Conservation (phyloP, 2,329 filamentous ascomycete species). For the Davidsoniella australis region DNA sequence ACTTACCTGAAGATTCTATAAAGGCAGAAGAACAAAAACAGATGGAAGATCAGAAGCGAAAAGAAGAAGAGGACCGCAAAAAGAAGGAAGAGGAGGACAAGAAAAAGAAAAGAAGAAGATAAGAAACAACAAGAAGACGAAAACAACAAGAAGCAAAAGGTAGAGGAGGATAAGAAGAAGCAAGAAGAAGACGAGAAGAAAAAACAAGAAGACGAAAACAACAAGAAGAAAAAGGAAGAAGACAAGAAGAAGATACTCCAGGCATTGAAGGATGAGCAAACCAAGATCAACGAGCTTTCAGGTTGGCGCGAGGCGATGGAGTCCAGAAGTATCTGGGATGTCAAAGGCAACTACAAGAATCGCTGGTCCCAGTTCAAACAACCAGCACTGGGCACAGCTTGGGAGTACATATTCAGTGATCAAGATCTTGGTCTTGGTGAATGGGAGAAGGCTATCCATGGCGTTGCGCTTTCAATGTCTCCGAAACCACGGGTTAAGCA, state of each 20-base stretch:
- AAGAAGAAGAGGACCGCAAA: neutral
- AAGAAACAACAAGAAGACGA: neutral
- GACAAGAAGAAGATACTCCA: neutral
- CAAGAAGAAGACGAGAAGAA: conserved; percentile 15
- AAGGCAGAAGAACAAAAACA: neutral
- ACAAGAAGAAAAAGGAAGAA: neutral
- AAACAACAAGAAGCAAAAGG: neutral
- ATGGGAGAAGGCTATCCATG: too few species aligned
- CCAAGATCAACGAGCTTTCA: neutral
- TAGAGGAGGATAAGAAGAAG: neutral
- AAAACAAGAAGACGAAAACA: neutral
- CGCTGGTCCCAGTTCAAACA: conserved; percentile 1
- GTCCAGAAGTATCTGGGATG: neutral
- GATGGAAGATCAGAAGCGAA: neutral
- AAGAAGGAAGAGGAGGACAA: neutral
- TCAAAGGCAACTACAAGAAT: neutral
- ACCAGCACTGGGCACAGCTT: too few species aligned
- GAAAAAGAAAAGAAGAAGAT: conserved; percentile 15
- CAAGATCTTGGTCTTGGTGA: too few species aligned
- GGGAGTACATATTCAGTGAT: too few species aligned
- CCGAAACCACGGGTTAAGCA: too few species aligned
- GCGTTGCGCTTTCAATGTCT: too few species aligned
- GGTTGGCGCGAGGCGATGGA: conserved; percentile 1
- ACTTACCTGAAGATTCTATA: conserved; percentile 13
- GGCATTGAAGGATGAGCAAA: neutral